Evolutionary conservation across 805 yeast genomes (phyloP).

Genomic region (Yamadazyma olivae): DNA sequence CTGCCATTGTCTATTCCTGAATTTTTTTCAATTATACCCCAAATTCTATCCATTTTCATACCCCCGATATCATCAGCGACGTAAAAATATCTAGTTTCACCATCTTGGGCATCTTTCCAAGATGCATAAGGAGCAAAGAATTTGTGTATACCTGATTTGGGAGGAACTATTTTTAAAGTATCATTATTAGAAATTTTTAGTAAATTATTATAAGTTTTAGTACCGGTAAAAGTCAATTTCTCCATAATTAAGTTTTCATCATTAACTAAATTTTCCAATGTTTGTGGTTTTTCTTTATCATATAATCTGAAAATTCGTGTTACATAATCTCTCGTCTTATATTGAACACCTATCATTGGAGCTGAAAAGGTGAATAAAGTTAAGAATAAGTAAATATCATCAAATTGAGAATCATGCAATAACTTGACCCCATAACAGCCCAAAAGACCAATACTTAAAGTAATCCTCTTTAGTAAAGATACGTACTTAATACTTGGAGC

Average conservation of each 20-base stretch:
- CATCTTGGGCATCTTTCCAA: slow-evolving; percentile 37
- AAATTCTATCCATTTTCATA: slow-evolving; percentile 74
- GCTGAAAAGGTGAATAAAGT: slow-evolving; percentile 48
- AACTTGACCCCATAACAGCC: slow-evolving; percentile 65
- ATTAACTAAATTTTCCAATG: slow-evolving; percentile 53
- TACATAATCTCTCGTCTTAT: slow-evolving; percentile 63
- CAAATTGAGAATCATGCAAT: slow-evolving; percentile 50
- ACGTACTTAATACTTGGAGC: slow-evolving; percentile 63
- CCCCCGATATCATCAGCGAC: slow-evolving; percentile 78
- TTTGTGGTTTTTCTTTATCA: slow-evolving; percentile 59
- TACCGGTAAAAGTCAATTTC: slow-evolving; percentile 65
- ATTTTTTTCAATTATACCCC: slow-evolving; percentile 77
- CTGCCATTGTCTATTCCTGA: slow-evolving; percentile 70
- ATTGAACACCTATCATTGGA: slow-evolving; percentile 51
- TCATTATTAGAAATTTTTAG: slow-evolving; percentile 41
- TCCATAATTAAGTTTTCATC: slow-evolving; percentile 70
- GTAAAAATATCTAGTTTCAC: slow-evolving; percentile 43
- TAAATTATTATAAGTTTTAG: slow-evolving; percentile 60
- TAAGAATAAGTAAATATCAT: slow-evolving; percentile 45
- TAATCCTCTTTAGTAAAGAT: slow-evolving; percentile 58
- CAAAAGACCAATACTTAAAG: slow-evolving; percentile 57
- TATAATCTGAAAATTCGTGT: slow-evolving; percentile 69
- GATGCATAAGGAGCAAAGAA: slow-evolving; percentile 24
- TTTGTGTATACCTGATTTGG: background rate
- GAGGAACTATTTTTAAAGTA: slow-evolving; percentile 33